Percentiles rank a stretch among this genome's conserved stretches.
Evolutionary conservation across 106 monocot species (phyloP).

Genomic region (Dendrobium officinale): DNA sequence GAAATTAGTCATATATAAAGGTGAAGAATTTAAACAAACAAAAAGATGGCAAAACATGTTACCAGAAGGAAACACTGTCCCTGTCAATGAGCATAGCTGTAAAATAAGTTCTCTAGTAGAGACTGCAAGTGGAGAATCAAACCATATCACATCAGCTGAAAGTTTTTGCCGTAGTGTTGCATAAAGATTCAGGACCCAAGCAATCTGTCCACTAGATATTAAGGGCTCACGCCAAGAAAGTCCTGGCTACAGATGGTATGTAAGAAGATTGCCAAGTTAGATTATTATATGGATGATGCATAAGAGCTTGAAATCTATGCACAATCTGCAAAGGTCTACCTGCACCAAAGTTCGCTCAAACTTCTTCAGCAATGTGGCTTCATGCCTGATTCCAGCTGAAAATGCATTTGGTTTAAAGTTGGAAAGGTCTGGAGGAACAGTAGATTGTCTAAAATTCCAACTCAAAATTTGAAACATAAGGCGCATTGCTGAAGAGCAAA

Average conservation of each 20-base stretch:
- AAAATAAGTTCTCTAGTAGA: slow-evolving; percentile 86
- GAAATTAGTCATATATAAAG: not conserved
- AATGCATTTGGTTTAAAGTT: slow-evolving; percentile 19
- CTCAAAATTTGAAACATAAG: slow-evolving; percentile 92
- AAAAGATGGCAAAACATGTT: not conserved
- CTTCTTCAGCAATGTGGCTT: slow-evolving; percentile 57
- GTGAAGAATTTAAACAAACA: slow-evolving; percentile 2
- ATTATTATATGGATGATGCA: not conserved
- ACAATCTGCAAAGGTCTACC: slow-evolving; percentile 36
- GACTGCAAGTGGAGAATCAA: slow-evolving; percentile 83
- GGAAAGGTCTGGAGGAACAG: slow-evolving; percentile 16
- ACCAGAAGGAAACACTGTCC: slow-evolving; percentile 77
- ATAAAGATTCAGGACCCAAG: slow-evolving; percentile 81
- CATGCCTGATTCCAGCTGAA: slow-evolving; percentile 50
- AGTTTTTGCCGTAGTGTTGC: slow-evolving; percentile 41
- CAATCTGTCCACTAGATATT: slow-evolving; percentile 69
- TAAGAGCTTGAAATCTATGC: slow-evolving; percentile 1
- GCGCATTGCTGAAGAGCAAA: slow-evolving; percentile 73
- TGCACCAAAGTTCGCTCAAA: slow-evolving; percentile 72
- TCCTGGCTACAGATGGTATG: slow-evolving; percentile 73
- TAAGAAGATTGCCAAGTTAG: slow-evolving; percentile 14
- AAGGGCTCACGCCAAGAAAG: slow-evolving; percentile 67
- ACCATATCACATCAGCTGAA: slow-evolving; percentile 74
- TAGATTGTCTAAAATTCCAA: slow-evolving; percentile 66
- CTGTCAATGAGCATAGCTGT: slow-evolving; percentile 79